Evolutionary conservation across 345 rosid genomes (phyloP), one percentile per base, ranked within the genome.

Genomic region (Zanthoxylum bungeanum): DNA sequence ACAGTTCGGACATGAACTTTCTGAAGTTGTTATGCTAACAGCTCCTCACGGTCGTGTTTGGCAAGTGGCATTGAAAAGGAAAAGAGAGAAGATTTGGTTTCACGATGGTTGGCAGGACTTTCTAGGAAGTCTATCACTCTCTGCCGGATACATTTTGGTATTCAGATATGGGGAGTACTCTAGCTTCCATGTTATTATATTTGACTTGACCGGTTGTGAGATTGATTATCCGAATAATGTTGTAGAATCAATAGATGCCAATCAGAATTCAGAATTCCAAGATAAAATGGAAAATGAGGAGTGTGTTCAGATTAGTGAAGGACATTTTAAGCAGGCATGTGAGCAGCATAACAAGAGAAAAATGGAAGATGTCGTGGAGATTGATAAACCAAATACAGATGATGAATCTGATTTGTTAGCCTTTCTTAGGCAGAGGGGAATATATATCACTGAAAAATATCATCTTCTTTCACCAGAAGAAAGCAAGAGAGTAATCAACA

Each of bases 71-170:
- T 62, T 84, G 42, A 64, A 59, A 42, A 79, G 47, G 44, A 51
- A 16, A 0, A 64, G 61, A 9, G 65, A 66, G 68, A 57, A 71
- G 22, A 68, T 77, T 34, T 84, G 84, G 85, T 77, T 84, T 64
- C 83, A 81, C 14, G 74, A 74, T 34, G 84, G 78, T 30, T 84
- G 84, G 83, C 79, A 77, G 21, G 73, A 79, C 6, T 79, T 84
- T 58, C 69, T 65, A 5, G 67, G 77, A 16, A 73, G 73, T 40
- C 62, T 81, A 50, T 73, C 80, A 24, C 77, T 84, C 6, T 9
- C 73, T 53, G 19, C 27, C 2, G 83, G 82, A 3, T 71, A 70
- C 65, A 68, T 73, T 30, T 66, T 82, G 61, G 75, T 80, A 58
- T 84, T 84, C 75, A 59, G 64, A 65, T 85, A 79, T 24, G 75